Evolutionary conservation across 2,329 filamentous ascomycete species (phyloP), one percentile per base, ranked within the genome.

Genomic region (Hypoxylon sp.): DNA sequence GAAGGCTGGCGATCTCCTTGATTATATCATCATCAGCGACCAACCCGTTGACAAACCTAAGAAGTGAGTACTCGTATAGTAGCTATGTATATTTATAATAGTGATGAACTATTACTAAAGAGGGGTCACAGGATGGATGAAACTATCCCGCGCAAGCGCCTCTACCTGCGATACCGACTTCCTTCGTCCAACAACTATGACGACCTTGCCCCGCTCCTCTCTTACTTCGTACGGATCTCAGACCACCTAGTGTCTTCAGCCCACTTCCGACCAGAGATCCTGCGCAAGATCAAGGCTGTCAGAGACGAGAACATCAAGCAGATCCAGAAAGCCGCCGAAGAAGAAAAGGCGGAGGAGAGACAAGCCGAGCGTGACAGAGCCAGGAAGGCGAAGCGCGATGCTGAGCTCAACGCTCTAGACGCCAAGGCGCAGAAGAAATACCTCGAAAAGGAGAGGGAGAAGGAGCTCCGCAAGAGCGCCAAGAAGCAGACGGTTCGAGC

Each of bases 351-450:
- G 19, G 68, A 70, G 47, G 68, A 70, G 56, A 35, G 68, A 6
- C 62, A 65, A 13, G 68, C 65, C 4, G 68, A 93, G 82, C 86
- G 91, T 69, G 91, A 93, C 78, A 89, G 88, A 81, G 84, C 91
- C 79, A 94, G 91, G 82, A 97, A 98, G 84, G 89, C 92, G 76
- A 97, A 98, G 87, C 89, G 94, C 59, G 95, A 98, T 75, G 89
- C 91, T 73, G 90, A 94, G 78, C 86, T 96, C 71, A 92, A 90
- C 76, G 86, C 87, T 11, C 86, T 95, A 75, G 91, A 91, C 75
- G 92, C 93, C 61, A 93, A 94, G 80, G 91, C 92, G 67, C 93
- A 95, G 85, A 92, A 93, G 85, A 94, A 93, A 83, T 95, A 90
- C 79, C 86, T 95, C 62, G 92, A 94, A 74, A 92, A 89, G 81